Evolutionary conservation across 257 asterid species (phyloP).

Genomic region (Knoxia roxburghii): DNA sequence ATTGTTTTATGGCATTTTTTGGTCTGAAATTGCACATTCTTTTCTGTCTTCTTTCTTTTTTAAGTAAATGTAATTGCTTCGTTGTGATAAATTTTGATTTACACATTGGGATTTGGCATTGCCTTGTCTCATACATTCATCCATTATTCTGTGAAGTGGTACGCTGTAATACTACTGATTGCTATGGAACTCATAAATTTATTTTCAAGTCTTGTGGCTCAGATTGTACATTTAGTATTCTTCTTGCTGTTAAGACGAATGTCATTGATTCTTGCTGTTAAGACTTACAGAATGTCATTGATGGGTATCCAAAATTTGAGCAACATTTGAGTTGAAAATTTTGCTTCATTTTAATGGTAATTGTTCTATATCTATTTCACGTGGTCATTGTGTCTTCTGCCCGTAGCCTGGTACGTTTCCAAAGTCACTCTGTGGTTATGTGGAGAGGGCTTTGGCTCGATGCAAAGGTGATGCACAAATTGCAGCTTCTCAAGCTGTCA

Average conservation of each 20-base stretch:
- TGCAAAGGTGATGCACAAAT: conserved; percentile 82
- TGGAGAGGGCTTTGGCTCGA: conserved; percentile 96
- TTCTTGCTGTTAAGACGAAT: too few species aligned
- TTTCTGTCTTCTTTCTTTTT: not conserved
- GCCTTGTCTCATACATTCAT: not conserved
- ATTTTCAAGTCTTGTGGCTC: not conserved
- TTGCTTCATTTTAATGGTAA: not conserved
- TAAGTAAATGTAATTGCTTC: not conserved
- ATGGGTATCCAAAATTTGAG: not conserved
- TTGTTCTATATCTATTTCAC: not conserved
- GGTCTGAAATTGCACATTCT: not conserved
- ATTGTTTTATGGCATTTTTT: too few species aligned
- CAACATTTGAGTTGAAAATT: conserved; percentile 5
- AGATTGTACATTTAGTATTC: not conserved
- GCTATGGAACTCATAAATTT: not conserved
- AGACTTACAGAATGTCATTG: not conserved
- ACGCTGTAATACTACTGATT: not conserved
- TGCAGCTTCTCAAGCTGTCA: conserved; percentile 68
- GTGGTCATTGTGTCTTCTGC: conserved; percentile 26
- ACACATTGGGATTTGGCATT: not conserved
- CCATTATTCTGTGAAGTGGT: not conserved
- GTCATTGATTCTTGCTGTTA: too few species aligned
- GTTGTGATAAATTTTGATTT: not conserved
- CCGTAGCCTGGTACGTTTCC: conserved; percentile 83
- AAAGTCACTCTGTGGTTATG: conserved; percentile 89